Percentiles rank a stretch among this genome's conserved stretches.
Evolutionary conservation across 441 rosid species (phyloP).

Genomic region (Gossypium trilobum): DNA sequence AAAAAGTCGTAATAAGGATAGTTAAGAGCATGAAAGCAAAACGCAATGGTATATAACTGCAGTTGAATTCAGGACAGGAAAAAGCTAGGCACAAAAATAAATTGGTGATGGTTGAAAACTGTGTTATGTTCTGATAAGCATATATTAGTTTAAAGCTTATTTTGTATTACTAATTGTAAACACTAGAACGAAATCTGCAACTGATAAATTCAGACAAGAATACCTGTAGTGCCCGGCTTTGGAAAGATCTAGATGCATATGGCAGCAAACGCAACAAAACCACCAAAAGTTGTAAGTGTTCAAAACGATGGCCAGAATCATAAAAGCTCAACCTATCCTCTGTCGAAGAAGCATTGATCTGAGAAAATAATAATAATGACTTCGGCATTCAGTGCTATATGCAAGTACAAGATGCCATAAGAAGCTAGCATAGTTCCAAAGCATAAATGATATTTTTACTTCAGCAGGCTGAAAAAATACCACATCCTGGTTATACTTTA

Average conservation of each 20-base stretch:
- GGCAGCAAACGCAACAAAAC: conserved; percentile 88
- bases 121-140: neutral
- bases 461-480: neutral
- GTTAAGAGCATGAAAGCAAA: conserved; percentile 18
- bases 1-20: conserved; percentile 9
- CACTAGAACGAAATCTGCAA: neutral
- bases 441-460: neutral
- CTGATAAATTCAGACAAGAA: conserved; percentile 15
- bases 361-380: conserved; percentile 18
- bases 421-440: neutral
- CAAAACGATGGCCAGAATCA: conserved; percentile 91
- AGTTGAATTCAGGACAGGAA: conserved; percentile 1
- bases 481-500: neutral
- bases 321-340: conserved; percentile 86
- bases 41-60: neutral
- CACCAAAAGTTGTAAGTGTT: conserved; percentile 79
- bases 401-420: neutral
- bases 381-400: conserved; percentile 9
- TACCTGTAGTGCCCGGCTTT: conserved; percentile 94
- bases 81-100: conserved; percentile 8
- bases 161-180: neutral
- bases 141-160: neutral
- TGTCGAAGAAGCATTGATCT: conserved; percentile 93
- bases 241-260: conserved; percentile 65
- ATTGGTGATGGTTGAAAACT: neutral